A percentile compares a stretch with the other conserved stretches of the same genome.
Conservation (phyloP, 2,329 filamentous ascomycete species). For the Phialophora verrucosa region DNA sequence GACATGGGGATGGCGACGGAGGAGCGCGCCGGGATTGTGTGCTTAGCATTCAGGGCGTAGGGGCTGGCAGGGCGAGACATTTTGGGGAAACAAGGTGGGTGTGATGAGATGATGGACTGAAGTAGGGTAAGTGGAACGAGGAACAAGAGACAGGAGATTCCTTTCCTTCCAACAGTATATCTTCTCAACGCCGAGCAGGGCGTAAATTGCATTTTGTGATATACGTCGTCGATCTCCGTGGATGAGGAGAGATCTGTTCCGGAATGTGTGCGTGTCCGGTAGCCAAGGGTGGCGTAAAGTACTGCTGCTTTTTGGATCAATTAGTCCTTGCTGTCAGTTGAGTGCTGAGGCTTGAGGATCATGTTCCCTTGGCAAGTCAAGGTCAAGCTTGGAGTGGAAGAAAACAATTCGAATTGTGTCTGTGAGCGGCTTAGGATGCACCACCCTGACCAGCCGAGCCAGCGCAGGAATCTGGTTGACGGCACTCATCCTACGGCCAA, state of each 20-base stretch:
- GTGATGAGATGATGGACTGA: background rate
- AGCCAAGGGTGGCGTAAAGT: background rate
- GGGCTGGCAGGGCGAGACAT: conserved; percentile 14
- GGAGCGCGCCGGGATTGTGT: conserved; percentile 51
- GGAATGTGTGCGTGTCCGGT: background rate
- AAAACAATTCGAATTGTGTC: background rate
- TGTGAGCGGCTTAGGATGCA: background rate
- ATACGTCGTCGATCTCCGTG: conserved; percentile 29
- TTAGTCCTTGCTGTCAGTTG: background rate
- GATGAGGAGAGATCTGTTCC: background rate
- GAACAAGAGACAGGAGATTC: background rate
- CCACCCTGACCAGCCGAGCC: no score
- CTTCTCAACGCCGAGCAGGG: background rate
- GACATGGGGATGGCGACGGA: conserved; percentile 49
- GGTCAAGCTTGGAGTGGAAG: background rate
- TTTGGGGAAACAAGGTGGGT: background rate
- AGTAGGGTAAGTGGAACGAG: background rate
- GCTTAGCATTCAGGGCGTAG: conserved; percentile 18
- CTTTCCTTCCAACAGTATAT: background rate
- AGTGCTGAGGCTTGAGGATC: background rate
- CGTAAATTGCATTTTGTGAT: background rate
- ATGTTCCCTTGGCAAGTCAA: background rate
- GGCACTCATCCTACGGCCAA: no score
- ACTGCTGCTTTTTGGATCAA: background rate
- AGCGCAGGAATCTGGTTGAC: no score